phyloP scores from a whole-genome alignment of 2,329 filamentous ascomycete genomes.

The Hymenoscyphus salicellus region DNA sequence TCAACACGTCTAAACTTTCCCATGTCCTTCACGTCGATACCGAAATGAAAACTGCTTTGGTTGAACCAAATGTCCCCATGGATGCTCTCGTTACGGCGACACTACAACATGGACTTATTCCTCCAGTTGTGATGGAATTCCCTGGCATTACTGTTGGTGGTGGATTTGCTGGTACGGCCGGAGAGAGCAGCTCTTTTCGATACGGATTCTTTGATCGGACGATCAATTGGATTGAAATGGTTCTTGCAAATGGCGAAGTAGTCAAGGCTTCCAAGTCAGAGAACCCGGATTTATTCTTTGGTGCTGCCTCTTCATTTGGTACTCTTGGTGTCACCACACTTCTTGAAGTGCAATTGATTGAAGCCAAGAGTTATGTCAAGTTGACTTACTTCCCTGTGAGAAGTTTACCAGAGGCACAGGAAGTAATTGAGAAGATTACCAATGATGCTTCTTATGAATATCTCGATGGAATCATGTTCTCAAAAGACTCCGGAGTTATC shows the following conservation, averaged over 20 bases:
- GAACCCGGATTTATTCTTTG: slow-evolving; percentile 54
- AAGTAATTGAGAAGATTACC: slow-evolving; percentile 37
- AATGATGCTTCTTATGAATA: slow-evolving; percentile 46
- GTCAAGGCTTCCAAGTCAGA: slow-evolving; percentile 46
- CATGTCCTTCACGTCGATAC: slow-evolving; percentile 45
- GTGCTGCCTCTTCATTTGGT: slow-evolving; percentile 57
- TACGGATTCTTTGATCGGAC: slow-evolving; percentile 64
- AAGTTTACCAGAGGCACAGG: slow-evolving; percentile 43
- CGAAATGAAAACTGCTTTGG: slow-evolving; percentile 45
- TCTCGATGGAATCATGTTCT: slow-evolving; percentile 56
- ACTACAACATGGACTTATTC: slow-evolving; percentile 52
- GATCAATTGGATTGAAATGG: slow-evolving; percentile 59
- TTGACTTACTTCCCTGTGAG: slow-evolving; percentile 50
- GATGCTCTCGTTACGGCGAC: slow-evolving; percentile 58
- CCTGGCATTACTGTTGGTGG: slow-evolving; percentile 67
- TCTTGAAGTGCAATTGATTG: slow-evolving; percentile 54
- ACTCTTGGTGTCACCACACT: slow-evolving; percentile 59
- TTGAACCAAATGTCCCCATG: slow-evolving; percentile 69
- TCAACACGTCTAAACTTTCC: slow-evolving; percentile 48
- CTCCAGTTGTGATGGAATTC: slow-evolving; percentile 67
- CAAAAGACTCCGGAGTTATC: slow-evolving; percentile 47
- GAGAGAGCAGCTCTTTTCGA: slow-evolving; percentile 63
- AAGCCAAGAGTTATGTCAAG: slow-evolving; percentile 52
- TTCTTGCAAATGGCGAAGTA: slow-evolving; percentile 56
- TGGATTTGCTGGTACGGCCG: slow-evolving; percentile 62